A percentile compares a stretch with the other conserved stretches of the same genome.
Conservation (phyloP, 495 filamentous ascomycete species). For the Xylaria flabelliformis region DNA sequence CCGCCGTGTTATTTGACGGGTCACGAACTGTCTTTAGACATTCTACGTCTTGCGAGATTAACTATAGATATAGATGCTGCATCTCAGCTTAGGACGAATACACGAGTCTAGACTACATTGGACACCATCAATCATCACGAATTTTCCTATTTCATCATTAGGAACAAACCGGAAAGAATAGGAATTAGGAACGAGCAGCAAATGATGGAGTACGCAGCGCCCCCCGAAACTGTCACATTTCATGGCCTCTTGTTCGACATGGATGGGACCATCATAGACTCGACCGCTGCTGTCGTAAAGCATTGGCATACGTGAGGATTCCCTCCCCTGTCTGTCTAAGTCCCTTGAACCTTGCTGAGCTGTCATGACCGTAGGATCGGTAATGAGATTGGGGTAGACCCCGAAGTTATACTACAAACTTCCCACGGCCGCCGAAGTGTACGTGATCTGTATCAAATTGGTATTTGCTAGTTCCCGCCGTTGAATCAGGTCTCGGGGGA, state of each 20-base stretch:
- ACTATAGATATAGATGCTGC: neutral
- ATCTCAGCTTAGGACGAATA: neutral
- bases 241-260: slow-evolving; percentile 89
- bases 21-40: neutral
- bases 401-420: slow-evolving; percentile 79
- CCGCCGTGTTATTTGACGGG: slow-evolving; percentile 12
- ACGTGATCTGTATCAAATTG: slow-evolving; percentile 62
- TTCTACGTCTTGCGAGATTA: neutral
- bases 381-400: slow-evolving; percentile 81
- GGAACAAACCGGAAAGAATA: no score
- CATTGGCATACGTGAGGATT: slow-evolving; percentile 81
- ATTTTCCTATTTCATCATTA: neutral
- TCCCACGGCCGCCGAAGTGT: slow-evolving; percentile 89
- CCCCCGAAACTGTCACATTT: slow-evolving; percentile 66
- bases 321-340: slow-evolving; percentile 13
- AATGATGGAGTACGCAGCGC: slow-evolving; percentile 65
- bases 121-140: neutral
- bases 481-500: slow-evolving; percentile 6
- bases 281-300: slow-evolving; percentile 83
- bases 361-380: slow-evolving; percentile 65
- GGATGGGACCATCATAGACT: slow-evolving; percentile 85
- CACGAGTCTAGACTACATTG: neutral
- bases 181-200: no score
- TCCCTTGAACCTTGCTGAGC: slow-evolving; percentile 11
- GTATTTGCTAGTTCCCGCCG: neutral